These are phyloP conservation scores for Zygotorulaspora mrakii DNA, from an alignment of 1,139 yeast species.

Conservation along the genomic window DNA sequence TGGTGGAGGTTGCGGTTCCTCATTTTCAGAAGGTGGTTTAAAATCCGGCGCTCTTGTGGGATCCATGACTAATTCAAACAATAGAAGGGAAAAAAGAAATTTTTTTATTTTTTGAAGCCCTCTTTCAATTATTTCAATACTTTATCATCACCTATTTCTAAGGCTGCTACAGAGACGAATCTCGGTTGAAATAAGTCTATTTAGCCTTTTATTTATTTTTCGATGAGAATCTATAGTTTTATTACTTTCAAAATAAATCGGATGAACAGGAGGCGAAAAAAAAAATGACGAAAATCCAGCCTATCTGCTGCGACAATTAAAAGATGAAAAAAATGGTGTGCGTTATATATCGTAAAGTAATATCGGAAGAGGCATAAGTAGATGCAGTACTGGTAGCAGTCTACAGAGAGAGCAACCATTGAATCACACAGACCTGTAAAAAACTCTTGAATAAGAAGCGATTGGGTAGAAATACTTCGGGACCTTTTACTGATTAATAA, in stretches of 20 bases:
- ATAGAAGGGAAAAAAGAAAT: too few species aligned
- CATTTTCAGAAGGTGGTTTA: slow-evolving; percentile 64
- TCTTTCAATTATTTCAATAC: background rate
- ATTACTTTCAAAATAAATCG: background rate
- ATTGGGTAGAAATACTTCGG: too few species aligned
- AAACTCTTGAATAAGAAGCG: too few species aligned
- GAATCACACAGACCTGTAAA: too few species aligned
- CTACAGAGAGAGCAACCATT: too few species aligned
- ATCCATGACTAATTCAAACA: slow-evolving; percentile 48
- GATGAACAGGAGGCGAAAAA: background rate
- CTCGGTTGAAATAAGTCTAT: background rate
- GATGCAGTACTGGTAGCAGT: too few species aligned
- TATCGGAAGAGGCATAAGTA: too few species aligned
- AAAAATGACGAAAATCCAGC: background rate
- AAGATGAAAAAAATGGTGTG: background rate
- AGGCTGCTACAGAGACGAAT: too few species aligned
- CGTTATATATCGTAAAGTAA: too few species aligned
- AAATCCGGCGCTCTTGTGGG: slow-evolving; percentile 79
- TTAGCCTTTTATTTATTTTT: background rate
- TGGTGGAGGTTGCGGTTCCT: slow-evolving; percentile 57
- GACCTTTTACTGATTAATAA: too few species aligned
- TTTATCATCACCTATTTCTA: background rate
- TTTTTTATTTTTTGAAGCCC: background rate
- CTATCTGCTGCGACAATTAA: background rate
- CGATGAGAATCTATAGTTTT: background rate